Evolutionary conservation across 257 asterid species (phyloP), one percentile per base, ranked within the genome.

Genomic region (Verbascum thapsus): DNA sequence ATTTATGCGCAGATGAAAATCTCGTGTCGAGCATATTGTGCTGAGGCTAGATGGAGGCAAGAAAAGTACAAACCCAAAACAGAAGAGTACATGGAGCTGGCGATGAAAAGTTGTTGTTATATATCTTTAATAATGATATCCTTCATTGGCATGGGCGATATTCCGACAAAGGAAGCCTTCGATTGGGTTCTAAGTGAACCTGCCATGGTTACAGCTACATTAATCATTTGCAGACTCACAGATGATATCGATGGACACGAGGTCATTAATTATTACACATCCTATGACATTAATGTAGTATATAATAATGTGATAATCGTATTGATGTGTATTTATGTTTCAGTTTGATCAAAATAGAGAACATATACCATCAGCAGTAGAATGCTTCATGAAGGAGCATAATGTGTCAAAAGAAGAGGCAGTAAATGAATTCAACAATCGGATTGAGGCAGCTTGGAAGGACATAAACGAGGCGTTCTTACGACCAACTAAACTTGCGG

Each of bases 11-110:
- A 74, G 80, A 43, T 74, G 15, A 74, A 69, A 54, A 16, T 17
- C 1, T 0, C 69, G 10, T 61, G 2, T 6, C 26, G 67, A 12
- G 20, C 20, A 5, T 74, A 59, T 34, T 69, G 64, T 12, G 62
- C 1, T 5, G 76, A 74, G 70, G 47, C 44, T 2, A 69, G 65
- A 54, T 74, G 73, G 80, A 62, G 72, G 62, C 57, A 74, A 11
- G 42, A 38, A 40, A 54, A 40, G 67, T 53, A 74, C 76, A 74
- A 30, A 1, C 80, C 76, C 7, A 65, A 12, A 8, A 26, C 15
- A 35, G 80, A 74, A 10, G 80, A 69, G 73, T 74, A 74, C 62
- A 53, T 74, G 58, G 22, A 26, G 5, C 38, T 66, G 37, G 82
- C 78, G 34, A 39, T 71, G 11, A 40, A 10, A 26, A 72, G 62